phyloP scores from a whole-genome alignment of 768 basidiomycete species.

The Mycena crocata region DNA sequence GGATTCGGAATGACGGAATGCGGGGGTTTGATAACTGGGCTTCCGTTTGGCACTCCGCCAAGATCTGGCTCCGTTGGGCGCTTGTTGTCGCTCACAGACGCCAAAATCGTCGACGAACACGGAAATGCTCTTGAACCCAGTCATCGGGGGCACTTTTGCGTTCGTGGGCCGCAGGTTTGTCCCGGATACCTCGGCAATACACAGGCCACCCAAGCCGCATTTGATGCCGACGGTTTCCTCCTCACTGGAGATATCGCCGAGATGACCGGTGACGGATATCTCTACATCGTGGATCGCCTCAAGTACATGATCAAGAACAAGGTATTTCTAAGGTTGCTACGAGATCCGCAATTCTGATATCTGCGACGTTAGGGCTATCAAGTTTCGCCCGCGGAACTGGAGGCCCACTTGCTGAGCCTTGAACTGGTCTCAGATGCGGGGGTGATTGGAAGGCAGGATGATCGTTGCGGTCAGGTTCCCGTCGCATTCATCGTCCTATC shows the following conservation, averaged over 20 bases:
- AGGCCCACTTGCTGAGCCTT: conserved; percentile 1
- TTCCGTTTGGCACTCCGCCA: background rate
- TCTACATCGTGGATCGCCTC: conserved; percentile 2
- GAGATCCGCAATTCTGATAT: background rate
- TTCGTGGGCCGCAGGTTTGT: conserved; percentile 11
- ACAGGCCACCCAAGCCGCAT: conserved; percentile 1
- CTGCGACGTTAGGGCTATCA: conserved; percentile 18
- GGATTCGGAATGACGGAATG: conserved; percentile 19
- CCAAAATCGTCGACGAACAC: conserved; percentile 7
- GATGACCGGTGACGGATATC: conserved; percentile 4
- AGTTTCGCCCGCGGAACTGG: conserved; percentile 12
- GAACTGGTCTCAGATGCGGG: conserved; percentile 5
- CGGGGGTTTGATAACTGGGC: conserved; percentile 5
- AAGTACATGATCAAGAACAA: conserved; percentile 19
- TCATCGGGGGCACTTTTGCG: conserved; percentile 4
- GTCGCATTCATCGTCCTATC: background rate
- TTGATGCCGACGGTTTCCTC: conserved; percentile 9
- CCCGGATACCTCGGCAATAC: conserved; percentile 8
- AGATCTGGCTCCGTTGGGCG: conserved; percentile 3
- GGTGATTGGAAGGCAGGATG: background rate
- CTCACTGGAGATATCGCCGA: conserved; percentile 12
- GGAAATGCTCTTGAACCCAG: background rate
- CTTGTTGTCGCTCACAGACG: conserved; percentile 1
- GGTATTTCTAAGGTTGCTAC: background rate
- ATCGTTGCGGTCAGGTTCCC: background rate